A percentile compares a stretch with the other conserved stretches of the same genome.
Evolutionary conservation across 371 early-diverging fungal genomes (phyloP).

Genomic region (Mucor saturninus): DNA sequence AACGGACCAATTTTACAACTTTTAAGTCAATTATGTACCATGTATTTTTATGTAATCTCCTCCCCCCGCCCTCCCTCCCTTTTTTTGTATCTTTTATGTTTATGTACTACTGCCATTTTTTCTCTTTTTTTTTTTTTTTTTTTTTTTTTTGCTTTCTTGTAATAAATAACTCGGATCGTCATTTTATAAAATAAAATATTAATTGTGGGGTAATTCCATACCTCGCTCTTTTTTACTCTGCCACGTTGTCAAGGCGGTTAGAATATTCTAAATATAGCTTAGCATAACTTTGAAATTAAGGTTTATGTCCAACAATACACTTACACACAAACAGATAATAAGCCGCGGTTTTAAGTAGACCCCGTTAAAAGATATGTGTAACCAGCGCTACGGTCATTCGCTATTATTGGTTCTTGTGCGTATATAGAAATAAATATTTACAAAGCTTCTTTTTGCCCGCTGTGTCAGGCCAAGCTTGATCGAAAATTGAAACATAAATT

Average conservation of each 20-base stretch:
- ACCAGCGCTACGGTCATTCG: background rate
- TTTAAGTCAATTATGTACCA: conserved; percentile 20
- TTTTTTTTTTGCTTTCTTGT: conserved; percentile 9
- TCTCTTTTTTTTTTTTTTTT: too few relatives aligned
- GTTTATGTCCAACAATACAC: conserved; percentile 1
- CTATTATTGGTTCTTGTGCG: conserved; percentile 3
- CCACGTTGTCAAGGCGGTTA: conserved; percentile 5
- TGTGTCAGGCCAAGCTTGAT: too few relatives aligned
- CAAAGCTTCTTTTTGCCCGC: background rate
- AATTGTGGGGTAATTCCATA: background rate
- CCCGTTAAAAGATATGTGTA: background rate
- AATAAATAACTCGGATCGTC: conserved; percentile 1
- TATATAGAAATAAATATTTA: background rate
- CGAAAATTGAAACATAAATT: too few relatives aligned
- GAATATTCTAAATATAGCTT: background rate
- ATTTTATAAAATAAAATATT: background rate
- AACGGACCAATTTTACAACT: conserved; percentile 53
- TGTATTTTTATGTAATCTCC: conserved; percentile 8
- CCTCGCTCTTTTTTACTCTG: background rate
- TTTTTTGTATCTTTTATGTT: background rate
- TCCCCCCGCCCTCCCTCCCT: background rate
- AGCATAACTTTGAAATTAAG: background rate
- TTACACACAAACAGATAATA: conserved; percentile 2
- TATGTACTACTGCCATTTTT: background rate
- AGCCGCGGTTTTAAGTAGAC: conserved; percentile 6